Evolutionary conservation across 2,329 filamentous ascomycete species (phyloP).

Genomic region (Aureobasidium namibiae): DNA sequence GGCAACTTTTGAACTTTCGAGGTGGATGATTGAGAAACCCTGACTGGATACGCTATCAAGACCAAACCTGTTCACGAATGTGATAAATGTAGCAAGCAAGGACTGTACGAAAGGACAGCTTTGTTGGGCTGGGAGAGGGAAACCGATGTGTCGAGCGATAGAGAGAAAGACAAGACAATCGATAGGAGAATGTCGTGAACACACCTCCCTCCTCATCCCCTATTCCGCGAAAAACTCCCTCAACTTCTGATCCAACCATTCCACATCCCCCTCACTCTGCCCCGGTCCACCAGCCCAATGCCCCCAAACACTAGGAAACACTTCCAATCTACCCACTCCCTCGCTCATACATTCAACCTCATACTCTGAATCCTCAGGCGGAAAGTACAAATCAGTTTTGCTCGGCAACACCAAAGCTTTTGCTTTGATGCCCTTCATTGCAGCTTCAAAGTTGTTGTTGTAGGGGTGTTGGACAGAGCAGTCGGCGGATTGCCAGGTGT

Average conservation of each 20-base stretch:
- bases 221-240: slow-evolving; percentile 40
- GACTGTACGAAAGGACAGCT: no score
- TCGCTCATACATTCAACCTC: slow-evolving; percentile 58
- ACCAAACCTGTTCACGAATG: no score
- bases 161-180: no score
- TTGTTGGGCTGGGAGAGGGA: no score
- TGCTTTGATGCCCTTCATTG: slow-evolving; percentile 62
- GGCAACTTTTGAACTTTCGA: no score
- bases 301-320: slow-evolving; percentile 57
- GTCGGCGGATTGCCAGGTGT: slow-evolving; percentile 72
- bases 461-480: slow-evolving; percentile 61
- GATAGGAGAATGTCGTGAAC: no score
- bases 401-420: slow-evolving; percentile 62
- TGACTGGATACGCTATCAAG: no score
- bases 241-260: slow-evolving; percentile 61
- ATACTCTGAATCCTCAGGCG: slow-evolving; percentile 69
- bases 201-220: no score
- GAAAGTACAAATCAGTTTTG: slow-evolving; percentile 74
- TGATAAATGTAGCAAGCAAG: no score
- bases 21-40: no score
- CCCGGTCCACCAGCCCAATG: slow-evolving; percentile 55
- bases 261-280: slow-evolving; percentile 60
- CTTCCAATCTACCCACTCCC: slow-evolving; percentile 47
- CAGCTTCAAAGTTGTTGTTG: slow-evolving; percentile 46
- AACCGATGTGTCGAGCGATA: no score